phyloP scores from a whole-genome alignment of 2,329 filamentous ascomycete species.

The Sclerotinia nivalis region DNA sequence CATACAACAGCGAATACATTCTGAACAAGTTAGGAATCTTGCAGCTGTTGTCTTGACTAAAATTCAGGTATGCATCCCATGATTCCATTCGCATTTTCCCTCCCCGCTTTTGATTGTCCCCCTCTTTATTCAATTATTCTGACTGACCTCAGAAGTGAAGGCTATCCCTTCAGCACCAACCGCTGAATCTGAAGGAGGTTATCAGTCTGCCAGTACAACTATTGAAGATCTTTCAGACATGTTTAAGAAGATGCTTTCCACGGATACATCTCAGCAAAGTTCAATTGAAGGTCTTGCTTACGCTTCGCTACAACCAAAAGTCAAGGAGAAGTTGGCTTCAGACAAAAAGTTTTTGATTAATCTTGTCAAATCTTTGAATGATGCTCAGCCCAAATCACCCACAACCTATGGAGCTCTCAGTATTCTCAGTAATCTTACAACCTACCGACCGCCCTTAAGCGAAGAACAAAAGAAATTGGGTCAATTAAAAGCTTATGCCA shows the following conservation, averaged over 20 bases:
- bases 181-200: slow-evolving; percentile 43
- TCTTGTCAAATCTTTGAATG: slow-evolving; percentile 63
- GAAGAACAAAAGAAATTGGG: slow-evolving; percentile 92
- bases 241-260: slow-evolving; percentile 66
- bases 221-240: slow-evolving; percentile 65
- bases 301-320: slow-evolving; percentile 78
- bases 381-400: slow-evolving; percentile 63
- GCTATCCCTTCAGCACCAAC: slow-evolving; percentile 38
- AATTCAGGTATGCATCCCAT: slow-evolving; percentile 54
- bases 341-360: slow-evolving; percentile 68
- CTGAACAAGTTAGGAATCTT: slow-evolving; percentile 60
- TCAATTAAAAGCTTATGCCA: slow-evolving; percentile 92
- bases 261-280: slow-evolving; percentile 61
- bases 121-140: slow-evolving; percentile 32
- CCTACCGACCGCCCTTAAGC: slow-evolving; percentile 73
- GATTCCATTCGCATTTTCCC: not conserved
- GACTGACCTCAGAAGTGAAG: slow-evolving; percentile 43
- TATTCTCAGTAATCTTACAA: slow-evolving; percentile 81
- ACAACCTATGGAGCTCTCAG: slow-evolving; percentile 83
- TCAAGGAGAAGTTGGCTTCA: slow-evolving; percentile 77
- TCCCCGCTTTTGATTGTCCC: slow-evolving; percentile 27
- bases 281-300: slow-evolving; percentile 92
- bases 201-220: slow-evolving; percentile 55
- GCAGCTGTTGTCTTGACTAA: slow-evolving; percentile 79
- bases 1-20: slow-evolving; percentile 49